Conservation (phyloP, 2,329 filamentous ascomycete genomes). For the Pyricularia sp. region DNA sequence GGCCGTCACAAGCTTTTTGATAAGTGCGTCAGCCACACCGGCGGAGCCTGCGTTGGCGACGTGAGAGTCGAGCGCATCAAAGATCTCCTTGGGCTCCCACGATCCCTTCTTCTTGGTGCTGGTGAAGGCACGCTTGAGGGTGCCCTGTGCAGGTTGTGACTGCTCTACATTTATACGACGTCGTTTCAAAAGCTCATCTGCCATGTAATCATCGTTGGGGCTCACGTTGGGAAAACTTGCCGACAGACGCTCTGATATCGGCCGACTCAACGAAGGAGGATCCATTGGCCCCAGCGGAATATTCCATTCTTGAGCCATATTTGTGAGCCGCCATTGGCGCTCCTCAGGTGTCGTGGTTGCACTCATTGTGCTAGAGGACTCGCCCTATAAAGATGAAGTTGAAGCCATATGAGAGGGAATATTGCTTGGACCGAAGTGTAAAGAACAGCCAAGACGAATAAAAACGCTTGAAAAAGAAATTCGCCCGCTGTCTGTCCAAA, state of each 20-base stretch:
- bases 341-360: slow-evolving; percentile 16
- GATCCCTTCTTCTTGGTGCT: slow-evolving; percentile 31
- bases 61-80: slow-evolving; percentile 36
- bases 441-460: background rate
- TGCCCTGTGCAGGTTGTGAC: slow-evolving; percentile 14
- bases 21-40: slow-evolving; percentile 42
- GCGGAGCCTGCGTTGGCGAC: slow-evolving; percentile 35
- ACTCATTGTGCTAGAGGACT: background rate
- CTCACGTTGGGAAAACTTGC: slow-evolving; percentile 26
- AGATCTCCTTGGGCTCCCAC: slow-evolving; percentile 39
- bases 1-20: slow-evolving; percentile 32
- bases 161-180: slow-evolving; percentile 22
- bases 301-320: slow-evolving; percentile 37
- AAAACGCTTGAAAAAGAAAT: background rate
- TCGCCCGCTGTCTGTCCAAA: background rate
- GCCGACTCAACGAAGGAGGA: slow-evolving; percentile 25
- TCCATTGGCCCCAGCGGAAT: slow-evolving; percentile 20
- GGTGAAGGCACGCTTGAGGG: slow-evolving; percentile 27
- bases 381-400: background rate
- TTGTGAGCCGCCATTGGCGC: slow-evolving; percentile 33
- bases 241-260: slow-evolving; percentile 19
- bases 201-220: slow-evolving; percentile 34
- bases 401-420: background rate
- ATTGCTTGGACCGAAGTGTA: background rate
- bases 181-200: slow-evolving; percentile 41